Percentiles rank a stretch among this genome's conserved stretches.
Evolutionary conservation across 2,329 filamentous ascomycete genomes (phyloP).

Genomic region (Bipolaris victoriae): DNA sequence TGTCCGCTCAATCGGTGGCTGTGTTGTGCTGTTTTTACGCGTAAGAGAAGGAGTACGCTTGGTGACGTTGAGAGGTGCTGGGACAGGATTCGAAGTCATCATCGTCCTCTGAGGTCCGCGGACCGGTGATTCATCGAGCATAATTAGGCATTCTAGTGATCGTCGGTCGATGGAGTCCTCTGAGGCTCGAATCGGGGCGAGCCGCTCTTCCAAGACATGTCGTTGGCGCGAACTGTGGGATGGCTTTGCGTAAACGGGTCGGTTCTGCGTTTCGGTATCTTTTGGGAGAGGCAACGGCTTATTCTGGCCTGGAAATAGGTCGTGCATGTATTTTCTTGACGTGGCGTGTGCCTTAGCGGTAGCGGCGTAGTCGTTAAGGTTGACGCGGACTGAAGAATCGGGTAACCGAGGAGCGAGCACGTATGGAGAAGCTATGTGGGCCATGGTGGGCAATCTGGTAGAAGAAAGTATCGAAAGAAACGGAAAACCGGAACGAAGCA

Average conservation of each 20-base stretch:
- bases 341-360: conserved; percentile 9
- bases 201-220: not conserved
- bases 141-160: conserved; percentile 9
- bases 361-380: conserved; percentile 26
- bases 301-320: conserved; percentile 11
- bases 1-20: not conserved
- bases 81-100: not conserved
- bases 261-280: not conserved
- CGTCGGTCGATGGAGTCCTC: conserved; percentile 2
- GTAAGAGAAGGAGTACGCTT: conserved; percentile 15
- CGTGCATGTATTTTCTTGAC: conserved; percentile 12
- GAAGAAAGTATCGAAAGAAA: not conserved
- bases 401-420: conserved; percentile 32
- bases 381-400: conserved; percentile 30
- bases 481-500: not conserved
- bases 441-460: conserved; percentile 20
- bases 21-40: not conserved
- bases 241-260: not conserved
- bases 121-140: conserved; percentile 5
- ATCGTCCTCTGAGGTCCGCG: not conserved
- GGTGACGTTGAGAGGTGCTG: conserved; percentile 16
- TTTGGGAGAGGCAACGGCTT: conserved; percentile 12
- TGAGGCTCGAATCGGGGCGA: not conserved
- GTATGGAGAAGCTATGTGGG: conserved; percentile 19
- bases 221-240: not conserved